Conservation (phyloP, 2,329 filamentous ascomycete species). For the Grosmannia huntii region DNA sequence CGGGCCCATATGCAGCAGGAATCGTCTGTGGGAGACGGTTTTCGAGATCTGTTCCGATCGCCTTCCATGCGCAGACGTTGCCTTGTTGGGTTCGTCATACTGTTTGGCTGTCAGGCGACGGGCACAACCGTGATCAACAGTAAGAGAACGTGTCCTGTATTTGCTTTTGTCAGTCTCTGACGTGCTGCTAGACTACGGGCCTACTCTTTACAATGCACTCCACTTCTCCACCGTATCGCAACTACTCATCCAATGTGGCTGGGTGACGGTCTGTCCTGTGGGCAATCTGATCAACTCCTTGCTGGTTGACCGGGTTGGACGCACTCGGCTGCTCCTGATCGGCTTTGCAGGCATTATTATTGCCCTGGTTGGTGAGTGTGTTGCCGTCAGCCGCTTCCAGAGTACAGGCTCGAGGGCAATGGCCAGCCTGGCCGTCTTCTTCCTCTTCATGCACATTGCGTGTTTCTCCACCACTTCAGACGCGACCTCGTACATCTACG, state of each 20-base stretch:
- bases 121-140: background rate
- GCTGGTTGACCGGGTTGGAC: slow-evolving; percentile 2
- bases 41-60: background rate
- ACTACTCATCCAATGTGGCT: slow-evolving; percentile 1
- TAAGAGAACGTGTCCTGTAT: background rate
- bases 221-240: background rate
- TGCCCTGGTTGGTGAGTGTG: background rate
- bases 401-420: background rate
- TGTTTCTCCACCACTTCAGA: background rate
- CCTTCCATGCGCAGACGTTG: background rate
- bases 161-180: no score
- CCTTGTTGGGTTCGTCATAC: background rate
- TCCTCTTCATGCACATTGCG: background rate
- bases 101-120: background rate
- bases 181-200: background rate
- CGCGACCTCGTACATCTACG: slow-evolving; percentile 20
- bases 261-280: background rate
- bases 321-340: background rate
- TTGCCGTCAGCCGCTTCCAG: background rate
- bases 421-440: background rate
- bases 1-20: background rate
- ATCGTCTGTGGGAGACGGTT: background rate
- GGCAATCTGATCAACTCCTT: background rate
- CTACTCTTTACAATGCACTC: background rate
- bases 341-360: background rate